Base-by-base conservation (phyloP, 1,284 basidiomycete species). In the Sporisorium reilianum region DNA sequence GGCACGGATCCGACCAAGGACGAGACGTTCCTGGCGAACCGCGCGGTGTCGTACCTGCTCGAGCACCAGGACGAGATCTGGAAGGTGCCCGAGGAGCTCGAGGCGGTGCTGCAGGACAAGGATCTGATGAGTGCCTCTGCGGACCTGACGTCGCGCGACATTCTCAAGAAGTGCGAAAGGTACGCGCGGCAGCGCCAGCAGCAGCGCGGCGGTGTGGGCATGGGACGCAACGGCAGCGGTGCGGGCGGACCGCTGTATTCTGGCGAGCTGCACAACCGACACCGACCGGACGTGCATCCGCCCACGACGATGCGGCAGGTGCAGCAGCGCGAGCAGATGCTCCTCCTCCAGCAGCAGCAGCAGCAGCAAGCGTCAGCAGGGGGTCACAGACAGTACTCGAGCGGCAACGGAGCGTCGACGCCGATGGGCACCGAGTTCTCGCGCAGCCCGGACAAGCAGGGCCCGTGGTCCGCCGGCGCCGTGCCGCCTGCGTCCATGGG, bases 51-150 rank as follows among this genome's bases (percentile, higher is more conserved):
- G 11, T 64, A 90, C 48, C 86, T 98, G 54, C 87, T 99, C 62
- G 94, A 97, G 87, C 89, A 92, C 78, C 96, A 99, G 86, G 96
- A 99, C 86, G 92, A 95, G 83, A 94, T 93, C 84, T 84, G 83
- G 83, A 74, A 70, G 41, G 75, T 84, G 34, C 79, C 78, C 32
- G 64, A 72, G 26, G 83, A 82, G 63, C 66, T 84, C 44, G 82
- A 81, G 36, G 66, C 73, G 12, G 76, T 78, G 25, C 66, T 84
- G 50, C 71, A 75, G 52, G 83, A 84, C 58, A 80, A 80, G 49
- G 80, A 80, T 42, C 63, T 84, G 53, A 66, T 84, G 53, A 75
- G 69, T 42, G 64, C 74, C 6, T 78, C 76, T 18, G 69, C 79
- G 28, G 83, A 84, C 23, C 50, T 82, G 9, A 78, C 78, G 4